Percentiles rank a stretch among this genome's conserved stretches.
Conservation (phyloP, 371 early-diverging fungal species). For the Coemansia sp. region DNA sequence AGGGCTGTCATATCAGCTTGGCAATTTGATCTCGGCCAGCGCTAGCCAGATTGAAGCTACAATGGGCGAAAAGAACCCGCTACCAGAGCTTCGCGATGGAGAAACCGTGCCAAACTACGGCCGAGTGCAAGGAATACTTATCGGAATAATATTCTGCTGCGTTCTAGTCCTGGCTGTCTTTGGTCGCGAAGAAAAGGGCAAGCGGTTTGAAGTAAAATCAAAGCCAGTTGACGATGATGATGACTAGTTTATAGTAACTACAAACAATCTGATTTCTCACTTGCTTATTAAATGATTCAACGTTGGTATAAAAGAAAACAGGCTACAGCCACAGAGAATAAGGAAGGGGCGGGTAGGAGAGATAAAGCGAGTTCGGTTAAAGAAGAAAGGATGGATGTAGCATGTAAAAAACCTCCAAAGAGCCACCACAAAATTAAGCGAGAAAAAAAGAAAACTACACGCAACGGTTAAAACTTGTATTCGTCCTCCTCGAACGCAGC, state of each 20-base stretch:
- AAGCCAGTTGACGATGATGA: background rate
- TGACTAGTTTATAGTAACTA: background rate
- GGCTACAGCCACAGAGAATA: background rate
- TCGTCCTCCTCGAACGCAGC: constrained; percentile 39
- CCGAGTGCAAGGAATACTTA: constrained; percentile 63
- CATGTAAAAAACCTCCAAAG: constrained; percentile 1
- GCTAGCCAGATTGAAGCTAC: constrained; percentile 69
- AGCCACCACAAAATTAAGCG: background rate
- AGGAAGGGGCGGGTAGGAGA: background rate
- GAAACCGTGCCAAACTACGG: constrained; percentile 63
- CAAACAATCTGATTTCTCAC: background rate
- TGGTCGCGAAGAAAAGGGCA: constrained; percentile 52
- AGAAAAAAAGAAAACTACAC: constrained; percentile 1
- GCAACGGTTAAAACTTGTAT: constrained; percentile 39
- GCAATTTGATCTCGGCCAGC: constrained; percentile 67
- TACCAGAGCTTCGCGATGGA: constrained; percentile 54
- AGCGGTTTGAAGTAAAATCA: constrained; percentile 22
- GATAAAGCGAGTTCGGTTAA: background rate
- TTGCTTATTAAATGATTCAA: background rate
- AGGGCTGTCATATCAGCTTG: constrained; percentile 69
- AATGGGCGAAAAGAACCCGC: constrained; percentile 58
- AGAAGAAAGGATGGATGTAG: background rate
- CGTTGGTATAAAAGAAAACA: background rate
- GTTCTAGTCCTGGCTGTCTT: constrained; percentile 51
- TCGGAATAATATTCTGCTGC: constrained; percentile 58